A percentile compares a stretch with the other conserved stretches of the same genome.
Evolutionary conservation across 108 stramenopile genomes (phyloP).

Genomic region (Nannochloropsis gaditana): DNA sequence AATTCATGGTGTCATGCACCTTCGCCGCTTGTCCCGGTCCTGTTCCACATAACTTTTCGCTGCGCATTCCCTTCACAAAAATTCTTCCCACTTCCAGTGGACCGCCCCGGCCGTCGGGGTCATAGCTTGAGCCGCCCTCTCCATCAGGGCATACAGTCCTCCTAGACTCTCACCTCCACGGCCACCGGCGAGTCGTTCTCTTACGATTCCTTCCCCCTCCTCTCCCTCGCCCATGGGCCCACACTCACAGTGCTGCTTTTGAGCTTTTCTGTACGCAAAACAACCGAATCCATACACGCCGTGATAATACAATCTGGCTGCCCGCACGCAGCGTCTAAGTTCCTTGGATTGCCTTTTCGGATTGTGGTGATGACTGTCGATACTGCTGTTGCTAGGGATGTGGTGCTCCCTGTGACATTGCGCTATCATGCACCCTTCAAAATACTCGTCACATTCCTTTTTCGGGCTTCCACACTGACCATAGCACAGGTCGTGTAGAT

Average conservation of each 20-base stretch:
- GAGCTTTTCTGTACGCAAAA: neutral
- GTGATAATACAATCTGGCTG: constrained; percentile 8
- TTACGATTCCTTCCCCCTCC: neutral
- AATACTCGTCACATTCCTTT: neutral
- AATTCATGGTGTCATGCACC: too few relatives aligned
- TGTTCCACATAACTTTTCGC: too few relatives aligned
- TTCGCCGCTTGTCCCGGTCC: too few relatives aligned
- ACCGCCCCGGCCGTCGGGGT: neutral
- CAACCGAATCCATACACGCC: constrained; percentile 10
- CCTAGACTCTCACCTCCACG: neutral
- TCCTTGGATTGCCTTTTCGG: neutral
- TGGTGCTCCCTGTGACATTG: neutral
- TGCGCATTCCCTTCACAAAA: neutral
- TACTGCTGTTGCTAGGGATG: neutral
- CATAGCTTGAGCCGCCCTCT: neutral
- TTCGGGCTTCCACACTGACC: constrained; percentile 10
- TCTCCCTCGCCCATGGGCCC: neutral
- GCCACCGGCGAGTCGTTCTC: neutral
- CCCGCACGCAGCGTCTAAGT: neutral
- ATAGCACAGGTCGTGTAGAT: constrained; percentile 20
- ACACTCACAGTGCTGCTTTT: neutral
- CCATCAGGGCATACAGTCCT: neutral
- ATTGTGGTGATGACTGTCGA: neutral
- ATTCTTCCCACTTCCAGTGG: neutral
- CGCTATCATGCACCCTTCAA: neutral